Base-by-base conservation (phyloP, 2,329 filamentous ascomycete genomes). In the Nothomitra cinnamomea region DNA sequence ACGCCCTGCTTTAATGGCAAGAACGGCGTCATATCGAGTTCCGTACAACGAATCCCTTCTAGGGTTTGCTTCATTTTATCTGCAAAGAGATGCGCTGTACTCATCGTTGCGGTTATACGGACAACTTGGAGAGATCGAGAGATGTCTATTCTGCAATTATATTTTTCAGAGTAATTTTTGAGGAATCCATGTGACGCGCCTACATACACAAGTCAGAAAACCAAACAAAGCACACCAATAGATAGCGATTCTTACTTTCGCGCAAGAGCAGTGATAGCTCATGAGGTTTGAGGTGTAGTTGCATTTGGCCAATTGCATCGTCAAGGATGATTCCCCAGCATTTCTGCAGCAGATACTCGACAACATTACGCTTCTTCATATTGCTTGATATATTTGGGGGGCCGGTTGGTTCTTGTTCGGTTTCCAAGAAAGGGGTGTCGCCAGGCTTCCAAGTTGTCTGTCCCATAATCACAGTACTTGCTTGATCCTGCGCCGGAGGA, bases 11-110 rank as follows among this genome's bases (percentile, higher is more conserved):
- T 25, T 1, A 51, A 17, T 19, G 49, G 17, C 2, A 41, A 28
- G n/a, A 52, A 52, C 12, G 50, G 50, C 17, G 35, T 19, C 21
- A 52, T 24, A 52, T 52, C 35, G 17, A 52, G 19, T 28, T 52
- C 50, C 21, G 2, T 36, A n/a, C 40, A 42, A 10, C 1, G 15
- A 40, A 52, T 42, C 8, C 25, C 10, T 15, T 21, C 36, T 10
- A 41, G 7, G 8, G 50, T 52, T 25, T 40, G 17, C 8, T 22
- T 28, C 21, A 52, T 17, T 3, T 28, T 35, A 15, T 25, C 25
- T 15, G 21, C 50, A 25, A 52, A 22, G 7, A 19, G 12, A 19
- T 41, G 32, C 35, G 50, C 35, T 12, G 32, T 36, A 24, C 8
- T 25, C 22, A 19, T 52, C 19, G 15, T 28, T 19, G 17, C 50